Percentiles rank a stretch among this genome's conserved stretches.
Evolutionary conservation across 148 eudicot genomes (phyloP).

Genomic region (Amaranthus palmeri): DNA sequence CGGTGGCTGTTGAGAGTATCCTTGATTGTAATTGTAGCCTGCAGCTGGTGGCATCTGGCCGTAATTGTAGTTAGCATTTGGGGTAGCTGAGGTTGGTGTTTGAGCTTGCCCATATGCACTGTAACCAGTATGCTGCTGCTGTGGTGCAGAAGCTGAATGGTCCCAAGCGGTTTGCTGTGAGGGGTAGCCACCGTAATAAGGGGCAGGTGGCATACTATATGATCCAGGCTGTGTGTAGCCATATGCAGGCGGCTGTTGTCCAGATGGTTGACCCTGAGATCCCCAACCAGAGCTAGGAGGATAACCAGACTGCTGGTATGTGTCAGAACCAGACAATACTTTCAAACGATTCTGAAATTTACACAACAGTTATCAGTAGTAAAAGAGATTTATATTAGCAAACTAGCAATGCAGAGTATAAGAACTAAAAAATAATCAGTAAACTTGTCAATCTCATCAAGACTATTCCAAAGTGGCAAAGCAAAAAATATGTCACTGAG

Average conservation of each 20-base stretch:
- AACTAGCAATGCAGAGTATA: neutral
- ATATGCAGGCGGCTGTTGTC: conserved; percentile 35
- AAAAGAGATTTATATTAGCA: neutral
- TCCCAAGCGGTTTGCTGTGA: conserved; percentile 33
- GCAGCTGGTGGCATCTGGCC: conserved; percentile 33
- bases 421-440: no score
- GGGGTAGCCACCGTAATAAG: conserved; percentile 42
- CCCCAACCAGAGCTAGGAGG: conserved; percentile 29
- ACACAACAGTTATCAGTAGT: neutral
- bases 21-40: conserved; percentile 34
- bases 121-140: conserved; percentile 26
- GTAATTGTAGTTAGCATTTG: conserved; percentile 31
- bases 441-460: neutral
- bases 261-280: conserved; percentile 34
- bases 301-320: conserved; percentile 29
- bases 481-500: neutral
- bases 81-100: conserved; percentile 30
- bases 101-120: conserved; percentile 29
- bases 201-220: conserved; percentile 26
- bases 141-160: conserved; percentile 26
- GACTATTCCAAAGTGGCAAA: neutral
- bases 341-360: conserved; percentile 33
- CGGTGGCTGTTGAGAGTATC: conserved; percentile 30
- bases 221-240: conserved; percentile 38
- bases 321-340: conserved; percentile 26